phyloP scores from a whole-genome alignment of 768 basidiomycete genomes.

The Lactarius sp. region DNA sequence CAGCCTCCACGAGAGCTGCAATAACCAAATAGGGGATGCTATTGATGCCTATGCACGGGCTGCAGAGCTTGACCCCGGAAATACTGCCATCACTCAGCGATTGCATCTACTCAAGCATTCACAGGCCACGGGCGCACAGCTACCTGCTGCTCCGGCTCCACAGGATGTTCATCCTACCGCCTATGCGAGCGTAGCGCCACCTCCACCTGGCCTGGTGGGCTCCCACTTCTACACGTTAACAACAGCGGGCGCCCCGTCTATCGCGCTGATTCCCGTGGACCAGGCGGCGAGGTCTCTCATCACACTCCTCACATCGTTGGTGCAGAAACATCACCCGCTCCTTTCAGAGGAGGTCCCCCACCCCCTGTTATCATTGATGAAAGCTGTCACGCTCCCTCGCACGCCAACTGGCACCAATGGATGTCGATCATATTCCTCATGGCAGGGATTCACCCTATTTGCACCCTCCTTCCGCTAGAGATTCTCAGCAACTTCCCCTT shows the following conservation, averaged over 20 bases:
- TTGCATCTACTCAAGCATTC: constrained; percentile 74
- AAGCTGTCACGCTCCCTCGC: constrained; percentile 56
- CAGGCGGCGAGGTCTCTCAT: constrained; percentile 40
- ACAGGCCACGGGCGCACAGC: constrained; percentile 63
- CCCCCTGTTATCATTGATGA: constrained; percentile 80
- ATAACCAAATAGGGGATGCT: constrained; percentile 97
- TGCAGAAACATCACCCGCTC: constrained; percentile 58
- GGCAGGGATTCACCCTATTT: constrained; percentile 48
- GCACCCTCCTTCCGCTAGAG: constrained; percentile 38
- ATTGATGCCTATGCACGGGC: constrained; percentile 98
- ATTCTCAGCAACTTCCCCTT: constrained; percentile 56
- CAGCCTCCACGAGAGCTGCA: constrained; percentile 94
- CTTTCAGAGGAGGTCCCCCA: constrained; percentile 79
- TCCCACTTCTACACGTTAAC: constrained; percentile 56
- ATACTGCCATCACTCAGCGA: constrained; percentile 76
- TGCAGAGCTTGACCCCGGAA: constrained; percentile 86
- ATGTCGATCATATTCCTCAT: constrained; percentile 37
- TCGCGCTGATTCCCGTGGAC: constrained; percentile 64
- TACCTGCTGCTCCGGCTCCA: constrained; percentile 86
- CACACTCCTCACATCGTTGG: constrained; percentile 52
- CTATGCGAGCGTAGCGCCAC: constrained; percentile 78
- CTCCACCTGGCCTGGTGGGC: constrained; percentile 58
- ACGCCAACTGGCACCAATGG: constrained; percentile 80
- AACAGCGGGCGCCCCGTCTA: constrained; percentile 43
- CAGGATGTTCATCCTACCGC: constrained; percentile 96